phyloP scores from a whole-genome alignment of 495 filamentous ascomycete species.

The Durotheca rogersii region DNA sequence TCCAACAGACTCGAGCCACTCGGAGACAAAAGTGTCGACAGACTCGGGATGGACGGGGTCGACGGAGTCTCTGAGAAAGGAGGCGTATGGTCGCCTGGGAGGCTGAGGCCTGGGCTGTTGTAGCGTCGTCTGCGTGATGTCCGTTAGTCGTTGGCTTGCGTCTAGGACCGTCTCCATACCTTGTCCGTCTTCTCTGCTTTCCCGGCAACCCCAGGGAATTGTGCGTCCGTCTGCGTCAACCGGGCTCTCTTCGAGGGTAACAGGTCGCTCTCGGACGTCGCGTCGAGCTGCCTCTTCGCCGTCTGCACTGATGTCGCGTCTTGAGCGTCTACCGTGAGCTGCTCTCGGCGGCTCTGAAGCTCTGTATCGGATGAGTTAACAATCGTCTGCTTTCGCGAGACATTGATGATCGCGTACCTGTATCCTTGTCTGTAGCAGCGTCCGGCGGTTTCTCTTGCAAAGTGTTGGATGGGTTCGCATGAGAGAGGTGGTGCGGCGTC shows the following conservation, averaged over 20 bases:
- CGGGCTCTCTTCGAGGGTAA: constrained; percentile 25
- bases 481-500: neutral
- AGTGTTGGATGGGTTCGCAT: neutral
- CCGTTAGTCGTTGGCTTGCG: neutral
- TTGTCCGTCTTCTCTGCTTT: neutral
- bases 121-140: neutral
- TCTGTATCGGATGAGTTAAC: neutral
- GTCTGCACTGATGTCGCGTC: constrained; percentile 18
- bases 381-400: neutral
- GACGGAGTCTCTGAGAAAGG: constrained; percentile 17
- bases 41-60: constrained; percentile 23
- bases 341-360: neutral
- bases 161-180: neutral
- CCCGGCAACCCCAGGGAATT: neutral
- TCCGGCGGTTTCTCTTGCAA: neutral
- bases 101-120: neutral
- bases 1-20: constrained; percentile 36
- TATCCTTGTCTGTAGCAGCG: neutral
- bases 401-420: neutral
- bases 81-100: neutral
- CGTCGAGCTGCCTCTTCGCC: constrained; percentile 22
- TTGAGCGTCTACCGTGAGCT: neutral
- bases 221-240: neutral
- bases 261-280: constrained; percentile 16
- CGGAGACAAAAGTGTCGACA: constrained; percentile 32